These are phyloP conservation scores for Suillus cothurnatus DNA, from an alignment of 768 basidiomycete species.

Conservation along the genomic window DNA sequence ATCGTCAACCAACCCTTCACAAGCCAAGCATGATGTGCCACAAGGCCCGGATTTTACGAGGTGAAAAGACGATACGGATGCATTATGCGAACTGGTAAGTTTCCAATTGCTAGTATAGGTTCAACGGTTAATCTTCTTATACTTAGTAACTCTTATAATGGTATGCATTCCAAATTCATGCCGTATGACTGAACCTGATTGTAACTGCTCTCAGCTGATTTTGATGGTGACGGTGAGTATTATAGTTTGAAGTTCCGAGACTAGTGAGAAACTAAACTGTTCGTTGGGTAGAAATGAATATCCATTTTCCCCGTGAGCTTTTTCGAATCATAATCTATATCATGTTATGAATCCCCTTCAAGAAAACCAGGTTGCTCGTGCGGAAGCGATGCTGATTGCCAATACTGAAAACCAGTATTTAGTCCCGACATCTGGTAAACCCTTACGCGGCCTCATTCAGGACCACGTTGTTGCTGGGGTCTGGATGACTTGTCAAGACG, in stretches of 20 bases:
- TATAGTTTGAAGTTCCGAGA: not conserved
- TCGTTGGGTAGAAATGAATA: constrained; percentile 86
- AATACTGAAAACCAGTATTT: constrained; percentile 99
- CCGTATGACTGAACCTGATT: constrained; percentile 14
- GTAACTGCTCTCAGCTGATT: constrained; percentile 61
- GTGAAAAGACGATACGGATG: constrained; percentile 99
- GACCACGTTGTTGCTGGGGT: constrained; percentile 98
- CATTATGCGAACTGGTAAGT: constrained; percentile 98
- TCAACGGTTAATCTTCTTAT: constrained; percentile 17
- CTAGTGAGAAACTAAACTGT: constrained; percentile 9
- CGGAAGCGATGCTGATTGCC: constrained; percentile 92
- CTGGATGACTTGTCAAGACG: constrained; percentile 98
- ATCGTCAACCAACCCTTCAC: constrained; percentile 97
- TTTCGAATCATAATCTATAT: constrained; percentile 2
- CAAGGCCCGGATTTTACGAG: constrained; percentile 85
- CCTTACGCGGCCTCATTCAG: constrained; percentile 95
- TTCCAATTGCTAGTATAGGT: constrained; percentile 8
- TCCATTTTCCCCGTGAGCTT: constrained; percentile 93
- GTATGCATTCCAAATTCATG: constrained; percentile 42
- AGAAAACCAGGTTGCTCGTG: constrained; percentile 95
- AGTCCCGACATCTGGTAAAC: constrained; percentile 98
- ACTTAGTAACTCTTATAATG: constrained; percentile 94
- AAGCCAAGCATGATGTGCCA: constrained; percentile 99
- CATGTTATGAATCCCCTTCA: constrained; percentile 10
- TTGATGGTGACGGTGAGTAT: constrained; percentile 83